Evolutionary conservation across 768 basidiomycete species (phyloP).

Genomic region (Pulveroboletus sp.): DNA sequence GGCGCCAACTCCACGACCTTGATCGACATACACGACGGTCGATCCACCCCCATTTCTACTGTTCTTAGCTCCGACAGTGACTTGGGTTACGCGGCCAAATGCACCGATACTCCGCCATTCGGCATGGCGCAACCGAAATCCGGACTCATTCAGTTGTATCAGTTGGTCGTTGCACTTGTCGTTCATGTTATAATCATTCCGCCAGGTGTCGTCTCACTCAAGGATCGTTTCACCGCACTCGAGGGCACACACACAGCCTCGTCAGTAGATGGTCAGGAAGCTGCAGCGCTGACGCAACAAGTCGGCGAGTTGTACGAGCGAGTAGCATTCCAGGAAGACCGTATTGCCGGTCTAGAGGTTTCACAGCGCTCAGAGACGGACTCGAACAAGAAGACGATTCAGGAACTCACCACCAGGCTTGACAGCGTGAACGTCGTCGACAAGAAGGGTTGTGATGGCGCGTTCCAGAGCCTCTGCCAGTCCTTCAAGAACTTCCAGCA

Average conservation of each 20-base stretch:
- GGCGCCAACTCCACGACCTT: neutral
- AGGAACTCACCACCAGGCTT: constrained; percentile 12
- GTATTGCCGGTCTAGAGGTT: constrained; percentile 5
- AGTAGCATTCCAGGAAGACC: constrained; percentile 12
- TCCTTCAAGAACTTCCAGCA: constrained; percentile 1
- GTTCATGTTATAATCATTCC: constrained; percentile 1
- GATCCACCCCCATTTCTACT: neutral
- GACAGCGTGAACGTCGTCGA: neutral
- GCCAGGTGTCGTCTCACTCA: constrained; percentile 13
- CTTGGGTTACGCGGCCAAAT: neutral
- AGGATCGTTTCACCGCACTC: constrained; percentile 13
- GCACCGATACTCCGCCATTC: neutral
- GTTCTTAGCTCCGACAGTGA: neutral
- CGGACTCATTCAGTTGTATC: constrained; percentile 5
- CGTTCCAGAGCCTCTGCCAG: constrained; percentile 1
- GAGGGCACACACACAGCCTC: constrained; percentile 2
- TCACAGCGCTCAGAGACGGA: constrained; percentile 5
- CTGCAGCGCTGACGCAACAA: constrained; percentile 5
- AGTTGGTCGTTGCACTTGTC: constrained; percentile 2
- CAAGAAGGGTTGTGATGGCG: constrained; percentile 5
- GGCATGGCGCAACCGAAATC: constrained; percentile 2
- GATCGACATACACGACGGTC: neutral
- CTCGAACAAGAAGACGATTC: constrained; percentile 1
- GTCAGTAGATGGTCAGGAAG: neutral
- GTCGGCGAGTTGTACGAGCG: constrained; percentile 6